phyloP scores from a whole-genome alignment of 2,329 filamentous ascomycete species.

The Fusarium sp. region DNA sequence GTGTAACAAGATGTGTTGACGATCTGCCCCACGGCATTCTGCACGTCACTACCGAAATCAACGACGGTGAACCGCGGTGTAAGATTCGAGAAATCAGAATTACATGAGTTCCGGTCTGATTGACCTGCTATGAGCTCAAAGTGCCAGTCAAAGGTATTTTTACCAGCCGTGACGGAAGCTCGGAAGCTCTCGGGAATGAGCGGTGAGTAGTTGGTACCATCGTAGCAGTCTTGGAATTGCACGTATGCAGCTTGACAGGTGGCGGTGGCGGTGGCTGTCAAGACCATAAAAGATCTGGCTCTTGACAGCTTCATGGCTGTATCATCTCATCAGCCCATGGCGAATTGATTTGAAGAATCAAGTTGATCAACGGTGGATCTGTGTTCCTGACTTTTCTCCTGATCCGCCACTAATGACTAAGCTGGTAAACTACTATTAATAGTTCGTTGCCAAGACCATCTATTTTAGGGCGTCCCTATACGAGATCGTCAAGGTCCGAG shows the following conservation, averaged over 20 bases:
- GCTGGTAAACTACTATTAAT: slow-evolving; percentile 13
- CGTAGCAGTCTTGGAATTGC: slow-evolving; percentile 29
- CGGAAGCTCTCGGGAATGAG: slow-evolving; percentile 28
- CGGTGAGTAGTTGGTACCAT: not conserved
- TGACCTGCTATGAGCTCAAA: slow-evolving; percentile 8
- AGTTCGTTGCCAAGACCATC: slow-evolving; percentile 1
- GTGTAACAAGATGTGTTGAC: slow-evolving; percentile 24
- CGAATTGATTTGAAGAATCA: slow-evolving; percentile 31
- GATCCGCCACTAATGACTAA: slow-evolving; percentile 19
- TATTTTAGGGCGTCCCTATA: slow-evolving; percentile 3
- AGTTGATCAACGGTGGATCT: slow-evolving; percentile 25
- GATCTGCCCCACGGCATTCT: slow-evolving; percentile 6
- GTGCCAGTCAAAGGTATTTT: slow-evolving; percentile 3
- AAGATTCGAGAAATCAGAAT: not conserved
- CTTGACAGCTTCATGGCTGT: slow-evolving; percentile 31
- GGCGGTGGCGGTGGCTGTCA: slow-evolving; percentile 5
- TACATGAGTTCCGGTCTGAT: slow-evolving; percentile 14
- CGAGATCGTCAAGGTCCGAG: not conserved
- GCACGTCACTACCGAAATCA: not conserved
- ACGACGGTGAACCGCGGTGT: not conserved
- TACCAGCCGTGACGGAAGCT: not conserved
- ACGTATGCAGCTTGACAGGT: slow-evolving; percentile 26
- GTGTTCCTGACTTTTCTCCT: not conserved
- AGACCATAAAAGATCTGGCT: not conserved
- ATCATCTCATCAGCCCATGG: slow-evolving; percentile 15